These are phyloP conservation scores for Chenopodium berlandieri DNA, from an alignment of 148 eudicot genomes.

Conservation along the genomic window DNA sequence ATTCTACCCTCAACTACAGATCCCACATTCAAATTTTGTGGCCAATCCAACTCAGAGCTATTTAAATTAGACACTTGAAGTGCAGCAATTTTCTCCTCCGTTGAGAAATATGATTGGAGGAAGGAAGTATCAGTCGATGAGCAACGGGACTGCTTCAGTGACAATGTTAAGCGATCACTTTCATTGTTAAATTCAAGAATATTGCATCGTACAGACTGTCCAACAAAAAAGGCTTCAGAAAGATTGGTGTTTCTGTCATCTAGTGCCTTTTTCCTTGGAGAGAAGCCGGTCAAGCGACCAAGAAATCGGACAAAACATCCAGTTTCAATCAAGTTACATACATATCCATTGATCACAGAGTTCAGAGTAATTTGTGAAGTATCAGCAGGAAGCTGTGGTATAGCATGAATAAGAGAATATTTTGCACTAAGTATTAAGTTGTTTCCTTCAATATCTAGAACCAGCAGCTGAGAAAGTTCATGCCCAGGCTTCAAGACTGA, in stretches of 20 bases:
- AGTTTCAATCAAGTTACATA: slow-evolving; percentile 82
- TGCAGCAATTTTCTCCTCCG: slow-evolving; percentile 79
- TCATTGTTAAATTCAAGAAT: slow-evolving; percentile 58
- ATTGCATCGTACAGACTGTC: slow-evolving; percentile 87
- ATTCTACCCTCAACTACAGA: slow-evolving; percentile 59
- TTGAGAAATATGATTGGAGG: slow-evolving; percentile 71
- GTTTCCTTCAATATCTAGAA: slow-evolving; percentile 83
- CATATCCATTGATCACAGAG: slow-evolving; percentile 74
- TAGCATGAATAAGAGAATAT: slow-evolving; percentile 68
- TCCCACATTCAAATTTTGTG: slow-evolving; percentile 51
- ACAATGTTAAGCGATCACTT: slow-evolving; percentile 62
- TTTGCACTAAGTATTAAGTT: slow-evolving; percentile 75
- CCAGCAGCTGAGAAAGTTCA: slow-evolving; percentile 69
- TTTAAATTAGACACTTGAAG: slow-evolving; percentile 49
- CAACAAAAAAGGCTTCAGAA: slow-evolving; percentile 68
- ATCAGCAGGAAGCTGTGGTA: slow-evolving; percentile 63
- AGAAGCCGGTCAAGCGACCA: slow-evolving; percentile 90
- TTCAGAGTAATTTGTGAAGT: slow-evolving; percentile 48
- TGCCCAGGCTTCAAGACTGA: slow-evolving; percentile 82
- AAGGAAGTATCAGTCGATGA: slow-evolving; percentile 78
- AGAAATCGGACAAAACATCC: slow-evolving; percentile 94
- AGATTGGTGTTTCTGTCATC: slow-evolving; percentile 62
- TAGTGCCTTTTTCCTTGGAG: slow-evolving; percentile 75
- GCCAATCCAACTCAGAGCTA: slow-evolving; percentile 49
- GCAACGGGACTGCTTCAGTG: slow-evolving; percentile 84